phyloP scores from a whole-genome alignment of 2,329 filamentous ascomycete genomes.

The Fusarium nematophilum region DNA sequence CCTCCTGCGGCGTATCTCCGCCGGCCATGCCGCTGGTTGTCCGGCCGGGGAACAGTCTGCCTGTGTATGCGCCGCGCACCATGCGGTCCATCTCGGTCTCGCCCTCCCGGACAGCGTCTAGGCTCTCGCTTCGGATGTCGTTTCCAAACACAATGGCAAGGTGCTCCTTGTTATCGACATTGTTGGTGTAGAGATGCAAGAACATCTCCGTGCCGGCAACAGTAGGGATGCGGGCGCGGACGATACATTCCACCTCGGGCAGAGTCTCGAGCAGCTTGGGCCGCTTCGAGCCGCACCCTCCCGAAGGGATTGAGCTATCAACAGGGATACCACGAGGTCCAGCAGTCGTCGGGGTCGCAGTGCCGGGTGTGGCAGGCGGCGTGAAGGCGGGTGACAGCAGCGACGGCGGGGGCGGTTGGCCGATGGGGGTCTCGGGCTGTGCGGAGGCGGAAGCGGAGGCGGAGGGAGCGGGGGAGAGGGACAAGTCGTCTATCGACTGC shows the following conservation, averaged over 20 bases:
- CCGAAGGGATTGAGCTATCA: conserved; percentile 67
- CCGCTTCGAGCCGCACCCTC: conserved; percentile 71
- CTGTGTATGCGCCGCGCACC: conserved; percentile 93
- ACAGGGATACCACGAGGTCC: conserved; percentile 67
- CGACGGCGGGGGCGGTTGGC: conserved; percentile 65
- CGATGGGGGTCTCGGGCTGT: conserved; percentile 33
- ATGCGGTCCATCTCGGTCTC: conserved; percentile 92
- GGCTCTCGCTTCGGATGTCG: conserved; percentile 77
- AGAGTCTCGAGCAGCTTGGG: conserved; percentile 80
- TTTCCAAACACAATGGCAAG: conserved; percentile 96
- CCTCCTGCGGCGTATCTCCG: conserved; percentile 43
- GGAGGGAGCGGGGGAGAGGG: conserved; percentile 46
- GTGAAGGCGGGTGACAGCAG: conserved; percentile 90
- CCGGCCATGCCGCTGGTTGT: conserved; percentile 75
- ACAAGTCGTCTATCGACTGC: conserved; percentile 50
- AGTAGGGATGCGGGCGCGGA: conserved; percentile 94
- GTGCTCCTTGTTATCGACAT: conserved; percentile 94
- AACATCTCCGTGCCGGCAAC: conserved; percentile 96
- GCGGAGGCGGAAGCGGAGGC: conserved; percentile 26
- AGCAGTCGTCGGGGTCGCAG: conserved; percentile 60
- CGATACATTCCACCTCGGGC: conserved; percentile 90
- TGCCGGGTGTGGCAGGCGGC: conserved; percentile 73
- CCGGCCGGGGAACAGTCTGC: conserved; percentile 86
- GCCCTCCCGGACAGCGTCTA: conserved; percentile 77
- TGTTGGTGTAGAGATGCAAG: conserved; percentile 92